Evolutionary conservation across 1,284 basidiomycete species (phyloP).

Genomic region (Tylopilus sp.): DNA sequence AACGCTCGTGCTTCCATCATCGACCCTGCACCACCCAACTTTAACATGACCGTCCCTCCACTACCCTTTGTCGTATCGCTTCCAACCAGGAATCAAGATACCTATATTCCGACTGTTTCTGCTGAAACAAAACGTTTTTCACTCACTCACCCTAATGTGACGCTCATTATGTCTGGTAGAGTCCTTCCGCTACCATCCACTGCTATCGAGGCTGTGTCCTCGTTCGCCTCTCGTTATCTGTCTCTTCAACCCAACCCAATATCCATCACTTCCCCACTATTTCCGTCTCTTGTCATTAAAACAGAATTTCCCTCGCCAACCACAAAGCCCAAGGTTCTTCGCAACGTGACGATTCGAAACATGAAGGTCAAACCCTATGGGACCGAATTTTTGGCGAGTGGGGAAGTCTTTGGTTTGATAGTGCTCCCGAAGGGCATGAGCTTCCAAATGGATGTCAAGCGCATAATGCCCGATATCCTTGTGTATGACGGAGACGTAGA

Average conservation of each 20-base stretch:
- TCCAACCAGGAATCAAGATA: constrained; percentile 16
- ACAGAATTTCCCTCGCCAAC: constrained; percentile 59
- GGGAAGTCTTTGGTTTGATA: constrained; percentile 56
- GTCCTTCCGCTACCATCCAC: constrained; percentile 51
- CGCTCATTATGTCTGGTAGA: constrained; percentile 51
- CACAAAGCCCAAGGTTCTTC: constrained; percentile 57
- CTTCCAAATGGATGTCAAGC: constrained; percentile 54
- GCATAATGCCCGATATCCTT: constrained; percentile 66
- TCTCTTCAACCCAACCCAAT: constrained; percentile 53
- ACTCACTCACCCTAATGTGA: constrained; percentile 63
- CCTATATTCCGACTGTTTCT: constrained; percentile 46
- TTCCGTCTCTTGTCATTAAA: constrained; percentile 45
- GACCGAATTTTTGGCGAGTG: constrained; percentile 55
- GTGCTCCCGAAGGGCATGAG: constrained; percentile 65
- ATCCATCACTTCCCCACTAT: constrained; percentile 49
- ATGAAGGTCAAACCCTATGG: constrained; percentile 64
- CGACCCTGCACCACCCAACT: constrained; percentile 47
- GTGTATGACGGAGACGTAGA: constrained; percentile 68
- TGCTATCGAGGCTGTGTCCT: constrained; percentile 48
- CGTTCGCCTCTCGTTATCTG: constrained; percentile 59
- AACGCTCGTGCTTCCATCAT: constrained; percentile 54
- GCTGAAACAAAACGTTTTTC: constrained; percentile 51
- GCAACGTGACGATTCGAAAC: constrained; percentile 63
- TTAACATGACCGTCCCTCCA: constrained; percentile 48
- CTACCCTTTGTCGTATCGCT: constrained; percentile 61